Conservation (phyloP, 495 filamentous ascomycete genomes). For the Podospora pseudocomata region DNA sequence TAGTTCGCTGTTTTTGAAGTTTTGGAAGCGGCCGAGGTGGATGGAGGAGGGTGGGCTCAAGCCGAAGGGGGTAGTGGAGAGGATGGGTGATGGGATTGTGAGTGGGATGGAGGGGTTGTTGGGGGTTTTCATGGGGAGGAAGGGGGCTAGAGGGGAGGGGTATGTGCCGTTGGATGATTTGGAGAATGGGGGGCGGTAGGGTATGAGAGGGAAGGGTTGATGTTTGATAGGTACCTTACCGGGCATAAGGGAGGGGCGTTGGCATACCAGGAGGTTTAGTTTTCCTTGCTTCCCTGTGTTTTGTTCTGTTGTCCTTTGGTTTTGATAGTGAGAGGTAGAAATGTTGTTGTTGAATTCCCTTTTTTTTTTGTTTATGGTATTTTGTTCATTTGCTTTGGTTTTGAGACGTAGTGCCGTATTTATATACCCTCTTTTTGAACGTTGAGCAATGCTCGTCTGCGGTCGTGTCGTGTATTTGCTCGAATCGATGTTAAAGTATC, state of each 20-base stretch:
- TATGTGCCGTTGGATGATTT: constrained; percentile 56
- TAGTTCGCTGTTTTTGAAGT: constrained; percentile 77
- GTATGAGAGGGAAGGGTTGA: neutral
- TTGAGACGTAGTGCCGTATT: neutral
- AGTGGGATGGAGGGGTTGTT: constrained; percentile 38
- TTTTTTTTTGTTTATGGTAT: neutral
- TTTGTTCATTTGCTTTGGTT: neutral
- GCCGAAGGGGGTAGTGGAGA: constrained; percentile 43
- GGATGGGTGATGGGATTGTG: constrained; percentile 40
- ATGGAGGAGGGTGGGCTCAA: constrained; percentile 62
- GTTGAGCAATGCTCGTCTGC: neutral
- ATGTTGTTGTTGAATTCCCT: neutral
- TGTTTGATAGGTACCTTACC: neutral
- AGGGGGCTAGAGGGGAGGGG: constrained; percentile 47
- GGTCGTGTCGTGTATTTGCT: too few relatives aligned
- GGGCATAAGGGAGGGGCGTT: neutral
- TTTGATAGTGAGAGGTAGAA: neutral
- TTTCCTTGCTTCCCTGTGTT: neutral
- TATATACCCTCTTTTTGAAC: neutral
- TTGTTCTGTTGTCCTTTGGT: neutral
- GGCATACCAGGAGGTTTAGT: neutral
- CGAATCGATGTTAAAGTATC: neutral
- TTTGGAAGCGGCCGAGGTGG: constrained; percentile 84
- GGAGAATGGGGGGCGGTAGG: neutral
- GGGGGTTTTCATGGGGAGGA: constrained; percentile 32